Conservation (phyloP, 2,329 filamentous ascomycete species). For the Helotiales sp. region DNA sequence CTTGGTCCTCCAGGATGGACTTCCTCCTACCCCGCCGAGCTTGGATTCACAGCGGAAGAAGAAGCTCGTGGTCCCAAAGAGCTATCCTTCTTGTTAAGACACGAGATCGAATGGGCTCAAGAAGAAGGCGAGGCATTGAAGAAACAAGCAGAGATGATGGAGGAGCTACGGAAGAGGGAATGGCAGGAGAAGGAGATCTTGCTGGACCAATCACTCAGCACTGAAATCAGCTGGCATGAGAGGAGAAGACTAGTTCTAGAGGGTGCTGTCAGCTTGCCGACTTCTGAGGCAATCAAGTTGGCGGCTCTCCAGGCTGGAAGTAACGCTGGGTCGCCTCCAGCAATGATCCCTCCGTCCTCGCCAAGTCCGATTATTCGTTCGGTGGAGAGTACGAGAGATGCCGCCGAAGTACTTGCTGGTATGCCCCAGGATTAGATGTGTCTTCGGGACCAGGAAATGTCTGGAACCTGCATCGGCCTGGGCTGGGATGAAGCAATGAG, state of each 20-base stretch:
- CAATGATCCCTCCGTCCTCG: constrained; percentile 13
- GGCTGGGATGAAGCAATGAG: background rate
- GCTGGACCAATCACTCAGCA: constrained; percentile 71
- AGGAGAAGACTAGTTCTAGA: constrained; percentile 60
- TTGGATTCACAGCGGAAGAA: constrained; percentile 69
- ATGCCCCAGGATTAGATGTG: constrained; percentile 33
- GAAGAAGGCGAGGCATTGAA: constrained; percentile 68
- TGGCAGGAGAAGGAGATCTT: constrained; percentile 83
- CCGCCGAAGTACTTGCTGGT: constrained; percentile 37
- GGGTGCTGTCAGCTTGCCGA: constrained; percentile 45
- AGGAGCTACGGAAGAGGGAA: constrained; percentile 70
- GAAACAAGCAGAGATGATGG: constrained; percentile 68
- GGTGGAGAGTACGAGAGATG: constrained; percentile 36
- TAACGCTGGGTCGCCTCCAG: constrained; percentile 10
- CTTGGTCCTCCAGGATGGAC: constrained; percentile 39
- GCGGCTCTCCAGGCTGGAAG: constrained; percentile 21
- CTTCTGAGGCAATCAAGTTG: constrained; percentile 31
- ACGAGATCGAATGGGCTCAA: constrained; percentile 75
- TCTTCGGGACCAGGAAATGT: no score
- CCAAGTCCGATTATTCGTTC: constrained; percentile 24
- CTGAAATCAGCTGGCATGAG: constrained; percentile 69
- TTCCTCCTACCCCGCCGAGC: constrained; percentile 47
- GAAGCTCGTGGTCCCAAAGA: constrained; percentile 65
- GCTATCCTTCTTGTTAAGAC: constrained; percentile 65
- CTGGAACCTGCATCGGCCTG: background rate